Conservation (phyloP, 2,329 filamentous ascomycete species). For the Sarocladium oryzae region DNA sequence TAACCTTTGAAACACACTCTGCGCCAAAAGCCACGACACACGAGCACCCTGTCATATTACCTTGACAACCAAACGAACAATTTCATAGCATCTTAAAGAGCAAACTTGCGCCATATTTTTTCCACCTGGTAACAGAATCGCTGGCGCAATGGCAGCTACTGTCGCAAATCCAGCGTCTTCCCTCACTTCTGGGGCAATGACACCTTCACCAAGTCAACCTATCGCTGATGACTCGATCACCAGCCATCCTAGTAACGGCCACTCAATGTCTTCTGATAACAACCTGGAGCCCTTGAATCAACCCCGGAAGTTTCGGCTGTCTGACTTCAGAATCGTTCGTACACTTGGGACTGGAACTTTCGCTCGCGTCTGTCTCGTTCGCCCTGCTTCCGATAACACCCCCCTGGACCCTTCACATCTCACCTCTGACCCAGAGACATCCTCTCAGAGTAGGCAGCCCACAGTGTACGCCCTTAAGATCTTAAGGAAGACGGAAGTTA, state of each 20-base stretch:
- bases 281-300: constrained; percentile 18
- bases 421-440: constrained; percentile 9
- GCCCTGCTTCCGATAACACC: constrained; percentile 50
- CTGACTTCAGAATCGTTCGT: constrained; percentile 66
- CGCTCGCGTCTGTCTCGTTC: constrained; percentile 74
- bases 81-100: neutral
- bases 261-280: neutral
- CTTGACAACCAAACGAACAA: neutral
- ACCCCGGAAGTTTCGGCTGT: constrained; percentile 24
- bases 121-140: neutral
- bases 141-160: constrained; percentile 15
- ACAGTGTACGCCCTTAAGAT: constrained; percentile 77
- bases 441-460: constrained; percentile 23
- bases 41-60: neutral
- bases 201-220: neutral
- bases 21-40: constrained; percentile 7
- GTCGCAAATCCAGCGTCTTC: constrained; percentile 17
- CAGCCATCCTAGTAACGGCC: neutral
- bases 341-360: constrained; percentile 78
- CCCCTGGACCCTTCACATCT: too few relatives aligned
- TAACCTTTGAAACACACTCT: constrained; percentile 5
- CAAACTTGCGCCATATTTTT: neutral
- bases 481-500: constrained; percentile 64
- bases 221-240: constrained; percentile 1
- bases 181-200: constrained; percentile 16